Conservation (phyloP, 2,329 filamentous ascomycete genomes). For the Lachnellula suecica region DNA sequence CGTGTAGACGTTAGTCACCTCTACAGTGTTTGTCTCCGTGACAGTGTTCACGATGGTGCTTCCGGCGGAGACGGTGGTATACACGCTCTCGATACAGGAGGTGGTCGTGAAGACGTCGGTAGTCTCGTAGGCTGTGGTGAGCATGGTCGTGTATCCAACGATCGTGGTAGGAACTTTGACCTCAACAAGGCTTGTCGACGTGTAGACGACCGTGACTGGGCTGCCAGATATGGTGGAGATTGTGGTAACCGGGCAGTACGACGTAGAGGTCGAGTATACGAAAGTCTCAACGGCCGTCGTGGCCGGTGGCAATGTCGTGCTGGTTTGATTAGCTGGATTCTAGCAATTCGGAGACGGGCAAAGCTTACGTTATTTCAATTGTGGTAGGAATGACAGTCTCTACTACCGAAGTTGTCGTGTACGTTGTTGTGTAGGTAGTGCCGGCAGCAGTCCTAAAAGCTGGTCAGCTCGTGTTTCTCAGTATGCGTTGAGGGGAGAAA, state of each 20-base stretch:
- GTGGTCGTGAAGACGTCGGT: slow-evolving; percentile 38
- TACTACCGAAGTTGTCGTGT: slow-evolving; percentile 35
- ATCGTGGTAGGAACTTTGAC: slow-evolving; percentile 26
- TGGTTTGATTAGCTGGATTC: neutral
- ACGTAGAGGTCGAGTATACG: slow-evolving; percentile 36
- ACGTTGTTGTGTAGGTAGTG: slow-evolving; percentile 39
- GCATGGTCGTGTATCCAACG: slow-evolving; percentile 35
- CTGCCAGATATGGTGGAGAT: slow-evolving; percentile 43
- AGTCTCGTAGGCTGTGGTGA: slow-evolving; percentile 34
- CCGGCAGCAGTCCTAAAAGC: slow-evolving; percentile 32
- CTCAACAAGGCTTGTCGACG: slow-evolving; percentile 26
- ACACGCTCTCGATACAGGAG: slow-evolving; percentile 38
- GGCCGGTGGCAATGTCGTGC: slow-evolving; percentile 6
- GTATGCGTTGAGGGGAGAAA: neutral
- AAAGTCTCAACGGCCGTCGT: slow-evolving; percentile 31
- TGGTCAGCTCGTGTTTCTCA: slow-evolving; percentile 3
- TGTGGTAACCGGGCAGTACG: slow-evolving; percentile 45
- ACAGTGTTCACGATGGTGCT: slow-evolving; percentile 41
- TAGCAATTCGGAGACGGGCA: neutral
- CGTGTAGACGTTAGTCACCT: slow-evolving; percentile 37
- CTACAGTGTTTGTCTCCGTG: slow-evolving; percentile 42
- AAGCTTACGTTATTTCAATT: slow-evolving; percentile 1
- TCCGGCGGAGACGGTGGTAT: slow-evolving; percentile 43
- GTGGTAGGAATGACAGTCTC: slow-evolving; percentile 16
- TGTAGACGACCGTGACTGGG: slow-evolving; percentile 34